Conservation (phyloP, 495 filamentous ascomycete species). For the Penicillium atrosanguineum region DNA sequence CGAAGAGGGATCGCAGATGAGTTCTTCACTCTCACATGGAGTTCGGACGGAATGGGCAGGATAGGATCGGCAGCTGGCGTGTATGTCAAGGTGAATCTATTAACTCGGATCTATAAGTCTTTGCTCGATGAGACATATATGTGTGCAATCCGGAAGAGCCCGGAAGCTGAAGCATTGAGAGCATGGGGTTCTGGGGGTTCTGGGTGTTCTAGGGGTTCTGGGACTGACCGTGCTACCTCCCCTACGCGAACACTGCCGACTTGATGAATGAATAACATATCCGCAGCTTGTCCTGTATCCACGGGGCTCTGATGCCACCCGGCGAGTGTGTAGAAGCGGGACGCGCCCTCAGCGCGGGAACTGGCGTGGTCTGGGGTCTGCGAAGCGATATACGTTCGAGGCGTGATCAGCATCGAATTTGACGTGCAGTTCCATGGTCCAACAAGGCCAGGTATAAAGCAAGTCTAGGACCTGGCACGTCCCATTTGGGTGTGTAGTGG, state of each 20-base stretch:
- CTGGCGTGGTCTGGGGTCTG: conserved; percentile 36
- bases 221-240: conserved; percentile 69
- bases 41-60: conserved; percentile 71
- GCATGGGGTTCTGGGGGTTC: neutral
- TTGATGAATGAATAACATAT: conserved; percentile 90
- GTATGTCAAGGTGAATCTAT: conserved; percentile 87
- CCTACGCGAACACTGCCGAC: conserved; percentile 86
- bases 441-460: neutral
- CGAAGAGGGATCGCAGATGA: conserved; percentile 86
- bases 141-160: neutral
- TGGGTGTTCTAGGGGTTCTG: neutral
- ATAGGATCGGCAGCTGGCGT: conserved; percentile 85
- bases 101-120: neutral
- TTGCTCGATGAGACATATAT: neutral
- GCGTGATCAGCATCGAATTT: conserved; percentile 47
- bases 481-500: neutral
- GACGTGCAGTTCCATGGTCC: conserved; percentile 20
- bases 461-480: neutral
- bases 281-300: conserved; percentile 19
- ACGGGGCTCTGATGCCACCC: conserved; percentile 38
- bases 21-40: conserved; percentile 87
- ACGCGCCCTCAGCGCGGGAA: conserved; percentile 15
- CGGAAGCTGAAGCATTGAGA: neutral
- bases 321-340: conserved; percentile 33
- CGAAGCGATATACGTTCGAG: conserved; percentile 48